Percentiles rank a stretch among this genome's conserved stretches.
These are phyloP conservation scores for Gossypium sturtianum DNA, from an alignment of 345 rosid genomes.

Conservation along the genomic window DNA sequence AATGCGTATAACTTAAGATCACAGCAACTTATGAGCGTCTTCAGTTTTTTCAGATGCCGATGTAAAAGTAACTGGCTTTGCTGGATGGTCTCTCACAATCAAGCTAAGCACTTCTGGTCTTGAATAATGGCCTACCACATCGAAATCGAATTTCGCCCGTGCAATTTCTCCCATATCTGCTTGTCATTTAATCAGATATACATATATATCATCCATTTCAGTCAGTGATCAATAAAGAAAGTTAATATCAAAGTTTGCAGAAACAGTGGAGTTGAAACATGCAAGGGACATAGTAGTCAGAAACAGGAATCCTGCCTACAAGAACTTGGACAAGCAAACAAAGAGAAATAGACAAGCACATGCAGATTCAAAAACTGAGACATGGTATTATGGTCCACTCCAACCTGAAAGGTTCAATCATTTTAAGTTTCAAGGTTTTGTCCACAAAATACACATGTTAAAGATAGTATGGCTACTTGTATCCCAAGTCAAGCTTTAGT, in stretches of 20 bases:
- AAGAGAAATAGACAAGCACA: background rate
- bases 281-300: background rate
- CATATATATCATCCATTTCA: background rate
- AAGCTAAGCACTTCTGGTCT: conserved; percentile 93
- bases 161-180: conserved; percentile 93
- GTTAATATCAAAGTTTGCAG: background rate
- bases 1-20: background rate
- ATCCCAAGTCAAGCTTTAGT: too few relatives aligned
- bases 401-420: background rate
- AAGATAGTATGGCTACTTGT: background rate
- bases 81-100: conserved; percentile 73
- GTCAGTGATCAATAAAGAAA: background rate
- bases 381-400: background rate
- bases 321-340: background rate
- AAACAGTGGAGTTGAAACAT: background rate
- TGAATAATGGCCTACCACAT: conserved; percentile 88
- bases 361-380: background rate
- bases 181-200: background rate
- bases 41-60: conserved; percentile 38
- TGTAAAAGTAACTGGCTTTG: conserved; percentile 57
- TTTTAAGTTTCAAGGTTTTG: background rate
- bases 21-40: conserved; percentile 23
- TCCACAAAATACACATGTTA: background rate
- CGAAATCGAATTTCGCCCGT: conserved; percentile 84
- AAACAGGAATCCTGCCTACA: background rate